Evolutionary conservation across 306 rosid species (phyloP).

Genomic region (Trichosanthes cucumerina): DNA sequence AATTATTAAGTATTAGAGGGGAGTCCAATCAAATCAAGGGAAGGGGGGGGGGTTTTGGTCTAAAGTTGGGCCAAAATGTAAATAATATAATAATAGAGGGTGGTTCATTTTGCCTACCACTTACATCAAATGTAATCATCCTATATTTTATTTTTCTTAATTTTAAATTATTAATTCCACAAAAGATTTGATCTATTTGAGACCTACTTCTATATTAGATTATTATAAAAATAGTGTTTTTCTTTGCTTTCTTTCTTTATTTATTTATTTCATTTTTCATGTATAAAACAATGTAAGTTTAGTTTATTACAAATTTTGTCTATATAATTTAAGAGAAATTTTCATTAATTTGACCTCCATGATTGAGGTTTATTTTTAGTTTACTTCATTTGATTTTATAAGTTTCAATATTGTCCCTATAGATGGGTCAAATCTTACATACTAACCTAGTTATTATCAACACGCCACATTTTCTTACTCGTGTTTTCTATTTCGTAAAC

Average conservation of each 20-base stretch:
- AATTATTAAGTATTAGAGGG: not conserved
- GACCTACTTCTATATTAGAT: not conserved
- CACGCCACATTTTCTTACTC: too few species aligned
- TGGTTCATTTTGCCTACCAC: constrained; percentile 11
- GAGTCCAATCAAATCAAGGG: not conserved
- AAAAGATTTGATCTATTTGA: not conserved
- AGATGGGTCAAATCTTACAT: too few species aligned
- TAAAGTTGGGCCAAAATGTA: not conserved
- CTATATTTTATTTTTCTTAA: not conserved
- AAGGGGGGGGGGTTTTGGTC: not conserved
- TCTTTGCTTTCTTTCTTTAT: not conserved
- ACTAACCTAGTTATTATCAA: too few species aligned
- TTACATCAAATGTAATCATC: constrained; percentile 6
- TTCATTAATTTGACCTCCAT: too few species aligned
- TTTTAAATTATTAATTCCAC: not conserved
- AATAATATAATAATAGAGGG: constrained; percentile 1
- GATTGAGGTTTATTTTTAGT: too few species aligned
- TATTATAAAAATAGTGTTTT: not conserved
- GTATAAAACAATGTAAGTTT: too few species aligned
- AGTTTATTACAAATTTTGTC: too few species aligned
- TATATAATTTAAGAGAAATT: too few species aligned
- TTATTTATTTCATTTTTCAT: not conserved
- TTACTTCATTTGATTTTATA: too few species aligned
- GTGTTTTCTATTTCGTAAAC: too few species aligned
- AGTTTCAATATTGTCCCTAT: too few species aligned